phyloP scores from a whole-genome alignment of 495 filamentous ascomycete genomes.

The Penicillium coffeae region DNA sequence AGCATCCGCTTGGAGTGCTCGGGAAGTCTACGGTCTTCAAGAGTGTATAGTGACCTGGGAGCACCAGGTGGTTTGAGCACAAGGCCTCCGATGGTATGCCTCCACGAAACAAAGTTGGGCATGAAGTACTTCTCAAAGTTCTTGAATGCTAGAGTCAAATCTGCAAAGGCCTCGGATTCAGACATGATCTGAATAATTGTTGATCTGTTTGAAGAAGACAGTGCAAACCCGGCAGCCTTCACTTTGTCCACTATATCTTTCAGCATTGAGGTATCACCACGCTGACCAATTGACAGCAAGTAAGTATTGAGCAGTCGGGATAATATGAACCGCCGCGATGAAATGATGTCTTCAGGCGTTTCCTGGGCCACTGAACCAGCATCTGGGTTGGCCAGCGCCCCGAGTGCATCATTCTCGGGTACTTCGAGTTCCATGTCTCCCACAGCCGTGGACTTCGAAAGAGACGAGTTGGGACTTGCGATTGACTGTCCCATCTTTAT shows the following conservation, averaged over 20 bases:
- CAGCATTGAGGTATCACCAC: constrained; percentile 45
- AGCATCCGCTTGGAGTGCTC: constrained; percentile 21
- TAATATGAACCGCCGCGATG: constrained; percentile 56
- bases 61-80: constrained; percentile 28
- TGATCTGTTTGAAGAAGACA: constrained; percentile 56
- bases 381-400: background rate
- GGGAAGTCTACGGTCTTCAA: constrained; percentile 18
- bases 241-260: constrained; percentile 48
- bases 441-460: no score
- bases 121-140: constrained; percentile 72
- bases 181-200: constrained; percentile 49
- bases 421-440: no score
- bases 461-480: background rate
- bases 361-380: background rate
- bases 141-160: constrained; percentile 54
- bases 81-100: constrained; percentile 27
- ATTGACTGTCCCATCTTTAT: constrained; percentile 1
- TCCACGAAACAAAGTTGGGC: constrained; percentile 72
- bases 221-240: constrained; percentile 56
- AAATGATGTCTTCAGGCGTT: constrained; percentile 31
- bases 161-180: constrained; percentile 27
- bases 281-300: constrained; percentile 51
- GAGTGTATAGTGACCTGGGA: constrained; percentile 25
- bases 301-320: constrained; percentile 55
- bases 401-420: background rate